Evolutionary conservation across 805 yeast genomes (phyloP).

Genomic region (Ogataea methanolica): DNA sequence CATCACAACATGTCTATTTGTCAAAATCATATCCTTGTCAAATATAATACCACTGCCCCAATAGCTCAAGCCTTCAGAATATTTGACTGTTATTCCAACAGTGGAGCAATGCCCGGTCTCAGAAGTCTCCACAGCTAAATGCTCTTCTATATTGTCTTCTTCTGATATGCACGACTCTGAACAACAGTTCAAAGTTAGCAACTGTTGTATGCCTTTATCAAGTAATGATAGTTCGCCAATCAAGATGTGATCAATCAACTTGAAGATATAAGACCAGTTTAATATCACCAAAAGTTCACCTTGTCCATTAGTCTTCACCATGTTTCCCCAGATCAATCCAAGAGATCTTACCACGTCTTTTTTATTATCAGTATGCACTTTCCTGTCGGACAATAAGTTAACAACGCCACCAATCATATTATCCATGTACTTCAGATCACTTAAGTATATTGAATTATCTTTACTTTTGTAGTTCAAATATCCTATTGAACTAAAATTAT

Average conservation of each 20-base stretch:
- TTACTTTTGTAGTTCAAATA: constrained; percentile 24
- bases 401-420: constrained; percentile 41
- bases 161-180: too few species aligned
- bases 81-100: constrained; percentile 14
- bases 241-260: not conserved
- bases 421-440: constrained; percentile 40
- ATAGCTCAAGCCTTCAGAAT: constrained; percentile 6
- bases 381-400: constrained; percentile 6
- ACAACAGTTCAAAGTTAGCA: too few species aligned
- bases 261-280: constrained; percentile 14
- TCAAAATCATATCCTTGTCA: constrained; percentile 29
- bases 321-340: constrained; percentile 37
- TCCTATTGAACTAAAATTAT: constrained; percentile 15
- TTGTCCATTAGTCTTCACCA: constrained; percentile 38
- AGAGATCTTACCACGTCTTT: constrained; percentile 13
- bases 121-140: too few species aligned
- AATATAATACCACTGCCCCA: constrained; percentile 45
- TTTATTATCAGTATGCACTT: not conserved
- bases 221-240: too few species aligned
- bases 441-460: constrained; percentile 18
- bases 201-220: too few species aligned
- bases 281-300: constrained; percentile 35
- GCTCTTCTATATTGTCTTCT: too few species aligned
- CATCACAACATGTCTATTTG: constrained; percentile 38
- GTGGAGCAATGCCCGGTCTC: not conserved